phyloP scores from a whole-genome alignment of 2,329 filamentous ascomycete species.

The Cyanodermella asteris region DNA sequence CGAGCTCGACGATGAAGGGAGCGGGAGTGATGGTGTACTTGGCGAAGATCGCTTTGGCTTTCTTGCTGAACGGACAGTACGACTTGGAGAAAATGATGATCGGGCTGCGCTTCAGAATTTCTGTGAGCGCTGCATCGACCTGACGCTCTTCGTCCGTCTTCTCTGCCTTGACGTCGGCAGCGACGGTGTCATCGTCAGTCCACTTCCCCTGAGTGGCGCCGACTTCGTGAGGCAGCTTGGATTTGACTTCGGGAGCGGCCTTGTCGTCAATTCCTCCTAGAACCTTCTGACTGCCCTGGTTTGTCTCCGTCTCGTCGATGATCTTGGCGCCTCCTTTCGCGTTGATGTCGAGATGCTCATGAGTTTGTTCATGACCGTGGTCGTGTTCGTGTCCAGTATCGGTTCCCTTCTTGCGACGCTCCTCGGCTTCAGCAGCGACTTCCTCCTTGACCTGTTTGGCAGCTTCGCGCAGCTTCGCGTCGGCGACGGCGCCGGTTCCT shows the following conservation, averaged over 20 bases:
- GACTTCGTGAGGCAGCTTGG: constrained; percentile 15
- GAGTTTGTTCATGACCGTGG: constrained; percentile 2
- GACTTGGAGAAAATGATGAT: constrained; percentile 92
- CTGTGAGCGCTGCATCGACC: constrained; percentile 49
- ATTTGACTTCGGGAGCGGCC: background rate
- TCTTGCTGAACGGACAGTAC: constrained; percentile 70
- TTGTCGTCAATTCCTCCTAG: background rate
- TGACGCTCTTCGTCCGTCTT: constrained; percentile 40
- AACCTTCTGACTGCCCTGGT: constrained; percentile 2
- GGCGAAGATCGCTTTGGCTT: constrained; percentile 65
- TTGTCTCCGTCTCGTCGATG: constrained; percentile 3
- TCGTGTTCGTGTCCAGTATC: constrained; percentile 5
- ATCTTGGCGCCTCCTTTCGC: constrained; percentile 2
- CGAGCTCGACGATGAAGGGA: constrained; percentile 78
- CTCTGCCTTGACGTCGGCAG: constrained; percentile 11
- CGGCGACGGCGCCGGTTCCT: constrained; percentile 31
- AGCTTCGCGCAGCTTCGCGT: constrained; percentile 20
- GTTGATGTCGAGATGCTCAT: constrained; percentile 1
- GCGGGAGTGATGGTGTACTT: constrained; percentile 64
- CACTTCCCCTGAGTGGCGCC: constrained; percentile 15
- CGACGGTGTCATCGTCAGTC: constrained; percentile 17
- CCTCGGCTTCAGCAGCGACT: constrained; percentile 10
- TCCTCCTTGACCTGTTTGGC: constrained; percentile 11
- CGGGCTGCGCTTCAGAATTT: constrained; percentile 64
- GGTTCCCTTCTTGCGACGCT: constrained; percentile 6